phyloP scores from a whole-genome alignment of 2,329 filamentous ascomycete species.

The Sarocladium strictum region DNA sequence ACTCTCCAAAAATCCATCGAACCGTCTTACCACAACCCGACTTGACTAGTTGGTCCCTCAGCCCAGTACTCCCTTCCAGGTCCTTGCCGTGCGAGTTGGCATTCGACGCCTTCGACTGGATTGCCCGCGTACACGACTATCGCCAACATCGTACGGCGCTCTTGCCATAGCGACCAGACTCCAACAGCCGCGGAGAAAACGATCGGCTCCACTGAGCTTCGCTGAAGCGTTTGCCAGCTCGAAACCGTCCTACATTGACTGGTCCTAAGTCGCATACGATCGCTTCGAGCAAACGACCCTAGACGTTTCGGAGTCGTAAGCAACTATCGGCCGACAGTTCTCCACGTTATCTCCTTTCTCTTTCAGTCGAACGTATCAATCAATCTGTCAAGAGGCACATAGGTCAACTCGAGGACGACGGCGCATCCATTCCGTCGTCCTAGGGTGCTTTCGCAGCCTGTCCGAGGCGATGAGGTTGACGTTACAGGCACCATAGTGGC shows the following conservation, averaged over 20 bases:
- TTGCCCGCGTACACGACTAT: not conserved
- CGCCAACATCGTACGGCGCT: too few relatives aligned
- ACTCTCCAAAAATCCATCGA: not conserved
- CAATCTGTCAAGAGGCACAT: not conserved
- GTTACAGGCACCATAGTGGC: slow-evolving; percentile 1
- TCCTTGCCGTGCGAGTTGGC: not conserved
- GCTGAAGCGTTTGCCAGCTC: not conserved
- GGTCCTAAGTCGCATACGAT: not conserved
- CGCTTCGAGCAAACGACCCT: not conserved
- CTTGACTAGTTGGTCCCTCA: not conserved
- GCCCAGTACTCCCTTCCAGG: not conserved
- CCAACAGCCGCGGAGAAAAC: not conserved
- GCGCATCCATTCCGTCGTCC: slow-evolving; percentile 5
- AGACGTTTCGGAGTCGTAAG: slow-evolving; percentile 1
- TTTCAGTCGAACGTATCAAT: not conserved
- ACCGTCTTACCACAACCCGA: not conserved
- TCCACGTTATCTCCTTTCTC: not conserved
- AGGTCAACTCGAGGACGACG: slow-evolving; percentile 3
- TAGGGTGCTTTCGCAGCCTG: not conserved
- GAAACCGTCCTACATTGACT: not conserved
- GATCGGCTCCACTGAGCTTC: not conserved
- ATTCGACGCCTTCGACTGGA: not conserved
- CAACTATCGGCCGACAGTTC: not conserved
- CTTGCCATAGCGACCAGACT: too few relatives aligned
- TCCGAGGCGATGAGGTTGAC: not conserved